phyloP scores from a whole-genome alignment of 2,329 filamentous ascomycete species.

The Fusarium torreyae region DNA sequence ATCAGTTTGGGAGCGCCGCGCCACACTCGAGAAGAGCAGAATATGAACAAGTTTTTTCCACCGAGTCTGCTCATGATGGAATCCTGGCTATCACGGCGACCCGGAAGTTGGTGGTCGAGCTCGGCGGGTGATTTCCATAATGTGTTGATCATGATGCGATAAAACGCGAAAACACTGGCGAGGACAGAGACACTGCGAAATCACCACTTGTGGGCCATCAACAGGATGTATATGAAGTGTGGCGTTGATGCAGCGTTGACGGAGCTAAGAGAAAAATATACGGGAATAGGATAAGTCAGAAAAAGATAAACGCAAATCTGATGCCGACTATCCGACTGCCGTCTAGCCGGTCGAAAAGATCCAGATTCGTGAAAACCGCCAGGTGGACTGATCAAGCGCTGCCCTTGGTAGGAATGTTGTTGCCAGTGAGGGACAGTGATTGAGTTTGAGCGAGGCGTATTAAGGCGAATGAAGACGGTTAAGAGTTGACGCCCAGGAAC shows the following conservation, averaged over 20 bases:
- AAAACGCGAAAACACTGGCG: background rate
- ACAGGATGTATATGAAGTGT: slow-evolving; percentile 13
- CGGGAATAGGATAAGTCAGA: slow-evolving; percentile 8
- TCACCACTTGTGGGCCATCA: slow-evolving; percentile 8
- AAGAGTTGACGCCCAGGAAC: slow-evolving; percentile 10
- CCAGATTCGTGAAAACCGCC: slow-evolving; percentile 1
- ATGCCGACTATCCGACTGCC: slow-evolving; percentile 24
- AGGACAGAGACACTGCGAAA: background rate
- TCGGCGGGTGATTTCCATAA: slow-evolving; percentile 45
- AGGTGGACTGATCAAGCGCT: slow-evolving; percentile 10
- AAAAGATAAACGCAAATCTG: slow-evolving; percentile 4
- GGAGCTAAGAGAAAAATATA: background rate
- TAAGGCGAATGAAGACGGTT: slow-evolving; percentile 7
- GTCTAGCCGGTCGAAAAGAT: slow-evolving; percentile 19
- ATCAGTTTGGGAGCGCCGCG: slow-evolving; percentile 55
- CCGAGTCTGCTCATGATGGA: slow-evolving; percentile 41
- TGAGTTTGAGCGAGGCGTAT: slow-evolving; percentile 37
- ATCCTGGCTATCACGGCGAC: slow-evolving; percentile 36
- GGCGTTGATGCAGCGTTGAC: slow-evolving; percentile 12
- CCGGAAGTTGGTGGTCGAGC: slow-evolving; percentile 43
- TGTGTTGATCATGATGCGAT: slow-evolving; percentile 44
- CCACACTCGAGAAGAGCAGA: slow-evolving; percentile 60
- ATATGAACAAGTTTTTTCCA: slow-evolving; percentile 54
- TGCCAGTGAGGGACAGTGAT: slow-evolving; percentile 30
- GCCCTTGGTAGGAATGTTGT: slow-evolving; percentile 15